Evolutionary conservation across 306 rosid genomes (phyloP).

Genomic region (Alnus glutinosa): DNA sequence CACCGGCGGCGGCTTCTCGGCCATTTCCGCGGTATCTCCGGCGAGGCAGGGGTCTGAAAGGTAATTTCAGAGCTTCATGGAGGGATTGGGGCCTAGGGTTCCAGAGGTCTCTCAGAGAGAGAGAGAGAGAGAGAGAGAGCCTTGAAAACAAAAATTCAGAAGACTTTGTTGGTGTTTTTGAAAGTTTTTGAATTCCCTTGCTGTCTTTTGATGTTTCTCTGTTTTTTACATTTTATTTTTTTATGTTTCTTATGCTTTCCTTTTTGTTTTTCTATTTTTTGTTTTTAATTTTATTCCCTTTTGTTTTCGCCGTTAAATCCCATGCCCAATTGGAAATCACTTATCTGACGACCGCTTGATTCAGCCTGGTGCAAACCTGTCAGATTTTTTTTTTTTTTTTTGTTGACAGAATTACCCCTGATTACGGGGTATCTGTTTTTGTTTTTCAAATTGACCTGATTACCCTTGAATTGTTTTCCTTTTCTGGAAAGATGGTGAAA

Average conservation of each 20-base stretch:
- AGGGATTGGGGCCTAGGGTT: constrained; percentile 35
- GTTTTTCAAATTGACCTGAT: neutral
- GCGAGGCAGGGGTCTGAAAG: constrained; percentile 13
- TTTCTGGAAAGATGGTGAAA: neutral
- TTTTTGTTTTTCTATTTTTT: neutral
- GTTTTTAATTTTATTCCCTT: neutral
- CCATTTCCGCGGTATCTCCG: constrained; percentile 42
- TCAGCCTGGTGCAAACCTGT: constrained; percentile 39
- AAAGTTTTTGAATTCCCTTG: constrained; percentile 11
- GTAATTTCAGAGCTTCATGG: constrained; percentile 19
- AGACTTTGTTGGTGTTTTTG: constrained; percentile 6
- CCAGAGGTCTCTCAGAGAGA: constrained; percentile 22
- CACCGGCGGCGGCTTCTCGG: constrained; percentile 35
- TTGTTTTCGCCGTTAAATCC: constrained; percentile 39
- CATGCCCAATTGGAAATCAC: constrained; percentile 25
- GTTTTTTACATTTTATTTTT: constrained; percentile 21
- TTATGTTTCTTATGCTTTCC: neutral
- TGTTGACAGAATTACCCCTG: constrained; percentile 30
- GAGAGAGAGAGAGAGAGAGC: constrained; percentile 9
- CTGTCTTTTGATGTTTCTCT: constrained; percentile 16
- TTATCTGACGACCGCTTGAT: constrained; percentile 29
- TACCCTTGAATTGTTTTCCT: too few relatives aligned
- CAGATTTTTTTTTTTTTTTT: neutral
- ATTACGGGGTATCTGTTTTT: neutral
- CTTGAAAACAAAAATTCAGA: constrained; percentile 23